Evolutionary conservation across 306 rosid species (phyloP), one percentile per base, ranked within the genome.

Genomic region (Cyamopsis tetragonoloba): DNA sequence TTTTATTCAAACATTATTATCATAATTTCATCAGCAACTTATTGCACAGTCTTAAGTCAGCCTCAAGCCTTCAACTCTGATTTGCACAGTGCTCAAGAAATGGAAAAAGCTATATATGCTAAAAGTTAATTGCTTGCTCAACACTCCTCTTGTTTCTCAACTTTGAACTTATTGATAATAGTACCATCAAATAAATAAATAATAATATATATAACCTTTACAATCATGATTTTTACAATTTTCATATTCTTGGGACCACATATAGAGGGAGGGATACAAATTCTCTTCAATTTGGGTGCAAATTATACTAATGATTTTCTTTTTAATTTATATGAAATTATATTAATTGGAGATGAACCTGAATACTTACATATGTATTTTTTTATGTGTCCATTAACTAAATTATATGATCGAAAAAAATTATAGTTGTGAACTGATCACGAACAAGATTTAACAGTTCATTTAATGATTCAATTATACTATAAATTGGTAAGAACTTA

Each of bases 21-120:
- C 8, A 30, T 63, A 62, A 70, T 44, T 43, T 38, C 30, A 27
- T 41, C 10, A 41, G 15, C 3, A 15, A 57, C n/a, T n/a, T n/a
- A n/a, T n/a, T 62, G 26, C n/a, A n/a, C n/a, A 54, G 30, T 12
- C 57, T 30, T 57, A 48, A 65, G 54, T n/a, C n/a, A 14, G 58
- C 42, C 31, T 50, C 58, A 26, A 58, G 6, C 24, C 39, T 43
- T 56, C 49, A 8, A 30, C 31, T 42, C 38, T 70, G 39, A 15
- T 75, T 83, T 65, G 79, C 88, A 78, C 85, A n/a, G n/a, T 72
- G 91, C 96, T 79, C 91, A 83, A 86, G 60, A 79, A 77, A 38
- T 49, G 12, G 15, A 23, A 24, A 34, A 62, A 38, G 63, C 32
- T 62, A 66, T n/a, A n/a, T n/a, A n/a, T 73, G 11, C 15, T 34